Base-by-base conservation (phyloP, 1,139 yeast species). In the Geotrichum bryndzae region DNA sequence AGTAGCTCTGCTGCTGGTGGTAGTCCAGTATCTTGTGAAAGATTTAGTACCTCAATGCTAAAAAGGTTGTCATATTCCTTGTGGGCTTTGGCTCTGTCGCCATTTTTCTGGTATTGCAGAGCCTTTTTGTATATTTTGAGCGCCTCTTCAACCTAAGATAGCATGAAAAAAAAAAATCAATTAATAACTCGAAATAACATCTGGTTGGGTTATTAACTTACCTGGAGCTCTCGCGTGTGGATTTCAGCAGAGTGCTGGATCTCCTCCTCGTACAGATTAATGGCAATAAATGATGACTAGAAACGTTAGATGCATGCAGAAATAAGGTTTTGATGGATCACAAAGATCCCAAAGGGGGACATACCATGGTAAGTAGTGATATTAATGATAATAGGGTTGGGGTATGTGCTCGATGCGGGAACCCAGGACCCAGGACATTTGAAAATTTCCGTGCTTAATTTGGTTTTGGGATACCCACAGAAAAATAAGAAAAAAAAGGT, bases 171-270 rank as follows among this genome's bases (percentile, higher is more conserved):
- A 41, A 41, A 31, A 35, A 31, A 23, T 11, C 25, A 13, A n/a
- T 15, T 2, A n/a, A 18, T 25, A 53, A 38, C 51, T 48, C 10
- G n/a, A 18, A 23, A 22, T 3, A n/a, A 2, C 18, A 51, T 31
- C 29, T 13, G 29, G 3, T 7, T 18, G 5, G 51, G 33, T 29
- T 5, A 25, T 31, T 11, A 33, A 68, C 76, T 48, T 62, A 76
- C 80, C 71, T 80, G 87, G n/a, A 83, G 74, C 69, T 94, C 99
- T 61, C 96, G 77, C 0, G 97, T 88, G 69, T 91, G 96, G 67
- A 90, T 94, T 67, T 91, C 97, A 8, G 83, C 83, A 66, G 89
- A 96, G 56, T 82, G 77, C 59, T 80, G 83, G 11, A 82, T 75
- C 56, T 87, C 88, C 69, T 90, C 96, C 64, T 87, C 92, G 56